A percentile compares a stretch with the other conserved stretches of the same genome.
Evolutionary conservation across 179 eudicot species (phyloP).

Genomic region (Silene noctiflora): DNA sequence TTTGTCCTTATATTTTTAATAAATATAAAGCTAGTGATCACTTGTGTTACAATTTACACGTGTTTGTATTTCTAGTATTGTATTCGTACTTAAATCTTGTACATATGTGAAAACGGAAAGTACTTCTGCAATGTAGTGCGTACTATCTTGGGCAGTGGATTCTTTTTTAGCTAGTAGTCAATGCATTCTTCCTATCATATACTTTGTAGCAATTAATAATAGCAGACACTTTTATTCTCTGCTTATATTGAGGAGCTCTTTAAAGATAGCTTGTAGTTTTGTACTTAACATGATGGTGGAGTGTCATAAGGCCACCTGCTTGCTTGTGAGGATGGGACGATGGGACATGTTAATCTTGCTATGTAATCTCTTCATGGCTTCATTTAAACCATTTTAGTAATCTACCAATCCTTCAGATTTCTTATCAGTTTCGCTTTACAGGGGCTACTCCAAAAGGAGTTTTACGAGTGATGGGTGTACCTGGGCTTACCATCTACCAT

Average conservation of each 20-base stretch:
- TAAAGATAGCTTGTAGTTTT: background rate
- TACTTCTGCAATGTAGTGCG: too few relatives aligned
- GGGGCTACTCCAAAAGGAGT: slow-evolving; percentile 96
- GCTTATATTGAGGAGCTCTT: background rate
- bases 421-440: slow-evolving; percentile 25
- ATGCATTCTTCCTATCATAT: background rate
- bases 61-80: too few relatives aligned
- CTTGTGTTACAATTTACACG: too few relatives aligned
- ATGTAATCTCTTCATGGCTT: background rate
- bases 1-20: too few relatives aligned
- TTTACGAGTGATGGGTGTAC: slow-evolving; percentile 70
- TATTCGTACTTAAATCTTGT: too few relatives aligned
- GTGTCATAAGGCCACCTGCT: background rate
- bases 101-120: too few relatives aligned
- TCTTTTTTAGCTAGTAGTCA: background rate
- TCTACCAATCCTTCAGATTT: background rate
- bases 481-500: slow-evolving; percentile 81
- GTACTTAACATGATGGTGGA: background rate
- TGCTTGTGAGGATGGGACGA: background rate
- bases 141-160: too few relatives aligned
- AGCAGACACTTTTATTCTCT: background rate
- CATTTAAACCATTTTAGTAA: background rate
- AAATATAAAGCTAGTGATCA: too few relatives aligned
- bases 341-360: background rate
- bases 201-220: background rate